Conservation (phyloP, 2,329 filamentous ascomycete species). For the Paecilomyces sp. region DNA sequence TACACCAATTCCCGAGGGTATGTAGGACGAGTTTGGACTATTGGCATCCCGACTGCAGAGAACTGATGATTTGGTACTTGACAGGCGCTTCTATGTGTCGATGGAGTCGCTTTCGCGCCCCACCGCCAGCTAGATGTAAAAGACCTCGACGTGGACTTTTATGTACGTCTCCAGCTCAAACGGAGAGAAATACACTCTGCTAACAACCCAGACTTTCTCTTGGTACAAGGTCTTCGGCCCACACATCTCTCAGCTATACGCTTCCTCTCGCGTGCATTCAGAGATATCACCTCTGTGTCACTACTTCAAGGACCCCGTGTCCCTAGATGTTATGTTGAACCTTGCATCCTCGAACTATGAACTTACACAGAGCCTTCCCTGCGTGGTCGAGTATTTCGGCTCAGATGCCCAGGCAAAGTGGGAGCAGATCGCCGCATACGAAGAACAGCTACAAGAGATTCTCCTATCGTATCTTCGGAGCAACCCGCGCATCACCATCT, state of each 20-base stretch:
- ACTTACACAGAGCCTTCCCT: conserved; percentile 55
- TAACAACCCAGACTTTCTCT: conserved; percentile 47
- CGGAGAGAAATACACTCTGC: neutral
- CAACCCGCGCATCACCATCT: conserved; percentile 49
- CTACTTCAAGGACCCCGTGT: conserved; percentile 57
- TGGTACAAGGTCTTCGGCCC: conserved; percentile 83
- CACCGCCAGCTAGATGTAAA: conserved; percentile 64
- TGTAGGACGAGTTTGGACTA: neutral
- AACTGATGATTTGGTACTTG: neutral
- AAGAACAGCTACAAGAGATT: conserved; percentile 51
- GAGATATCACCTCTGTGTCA: conserved; percentile 54
- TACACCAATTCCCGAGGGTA: conserved; percentile 38
- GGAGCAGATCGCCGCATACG: conserved; percentile 50
- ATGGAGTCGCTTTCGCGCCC: conserved; percentile 70
- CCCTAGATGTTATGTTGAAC: conserved; percentile 60
- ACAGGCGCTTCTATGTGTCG: conserved; percentile 59
- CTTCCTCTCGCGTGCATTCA: conserved; percentile 49
- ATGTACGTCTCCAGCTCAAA: conserved; percentile 27
- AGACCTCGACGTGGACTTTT: conserved; percentile 64
- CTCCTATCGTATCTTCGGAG: conserved; percentile 54
- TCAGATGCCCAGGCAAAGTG: conserved; percentile 36
- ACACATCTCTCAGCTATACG: conserved; percentile 66
- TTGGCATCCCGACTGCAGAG: neutral
- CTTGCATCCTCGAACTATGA: conserved; percentile 67
- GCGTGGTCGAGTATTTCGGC: conserved; percentile 56